A percentile compares a stretch with the other conserved stretches of the same genome.
These are phyloP conservation scores for Blepharisma stoltei DNA, from an alignment of 73 alveolate genomes.

Conservation along the genomic window DNA sequence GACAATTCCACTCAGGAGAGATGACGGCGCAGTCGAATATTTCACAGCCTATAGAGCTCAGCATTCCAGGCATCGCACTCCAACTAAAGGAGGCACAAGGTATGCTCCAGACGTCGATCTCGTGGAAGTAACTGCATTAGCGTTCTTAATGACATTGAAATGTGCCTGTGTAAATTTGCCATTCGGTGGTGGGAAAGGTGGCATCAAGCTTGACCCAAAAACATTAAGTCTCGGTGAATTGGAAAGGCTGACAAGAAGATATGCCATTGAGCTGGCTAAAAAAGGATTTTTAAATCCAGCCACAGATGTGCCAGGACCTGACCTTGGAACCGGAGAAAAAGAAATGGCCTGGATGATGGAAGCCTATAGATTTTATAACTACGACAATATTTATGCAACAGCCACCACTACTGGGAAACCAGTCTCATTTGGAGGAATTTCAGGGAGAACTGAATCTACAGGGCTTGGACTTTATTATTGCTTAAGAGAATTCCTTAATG, in stretches of 20 bases:
- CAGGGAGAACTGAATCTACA: slow-evolving; percentile 83
- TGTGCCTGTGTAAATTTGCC: slow-evolving; percentile 65
- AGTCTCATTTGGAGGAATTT: slow-evolving; percentile 75
- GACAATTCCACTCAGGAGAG: slow-evolving; percentile 63
- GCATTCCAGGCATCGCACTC: slow-evolving; percentile 64
- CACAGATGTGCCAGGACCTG: slow-evolving; percentile 85
- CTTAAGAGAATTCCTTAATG: slow-evolving; percentile 67
- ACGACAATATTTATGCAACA: slow-evolving; percentile 59
- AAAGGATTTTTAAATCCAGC: slow-evolving; percentile 74
- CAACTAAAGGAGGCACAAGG: slow-evolving; percentile 81
- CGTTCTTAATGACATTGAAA: slow-evolving; percentile 67
- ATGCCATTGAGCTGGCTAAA: slow-evolving; percentile 74
- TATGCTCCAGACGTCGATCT: slow-evolving; percentile 51
- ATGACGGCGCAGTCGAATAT: slow-evolving; percentile 58
- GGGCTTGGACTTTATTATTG: slow-evolving; percentile 89
- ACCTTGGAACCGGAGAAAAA: slow-evolving; percentile 80
- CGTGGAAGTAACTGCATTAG: slow-evolving; percentile 69
- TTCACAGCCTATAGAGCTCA: slow-evolving; percentile 76
- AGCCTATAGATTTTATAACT: slow-evolving; percentile 68
- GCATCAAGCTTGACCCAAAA: slow-evolving; percentile 66
- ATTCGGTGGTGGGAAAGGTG: slow-evolving; percentile 85
- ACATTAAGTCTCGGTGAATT: slow-evolving; percentile 51
- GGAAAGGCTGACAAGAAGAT: slow-evolving; percentile 74
- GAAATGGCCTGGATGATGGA: slow-evolving; percentile 89
- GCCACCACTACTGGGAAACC: slow-evolving; percentile 87